Evolutionary conservation across 2,329 filamentous ascomycete genomes (phyloP).

Genomic region (Aureobasidium vineae): DNA sequence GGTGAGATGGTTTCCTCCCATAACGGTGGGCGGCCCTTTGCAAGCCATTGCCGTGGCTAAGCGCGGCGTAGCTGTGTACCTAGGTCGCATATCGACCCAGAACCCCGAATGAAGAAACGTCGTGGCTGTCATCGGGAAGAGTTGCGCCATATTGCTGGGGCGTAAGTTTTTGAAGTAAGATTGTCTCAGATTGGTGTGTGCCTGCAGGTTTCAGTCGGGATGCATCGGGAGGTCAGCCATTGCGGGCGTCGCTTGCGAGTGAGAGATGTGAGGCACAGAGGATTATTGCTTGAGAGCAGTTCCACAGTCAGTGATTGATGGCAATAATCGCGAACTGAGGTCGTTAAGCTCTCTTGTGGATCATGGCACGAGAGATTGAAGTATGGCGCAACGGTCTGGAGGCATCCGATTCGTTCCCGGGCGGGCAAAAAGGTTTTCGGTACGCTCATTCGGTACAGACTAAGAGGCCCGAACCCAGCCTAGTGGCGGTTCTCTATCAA

Average conservation of each 20-base stretch:
- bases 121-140: constrained; percentile 21
- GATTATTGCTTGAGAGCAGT: neutral
- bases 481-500: constrained; percentile 27
- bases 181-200: constrained; percentile 21
- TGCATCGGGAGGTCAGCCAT: constrained; percentile 17
- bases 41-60: constrained; percentile 19
- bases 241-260: neutral
- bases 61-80: neutral
- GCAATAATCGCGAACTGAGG: constrained; percentile 9
- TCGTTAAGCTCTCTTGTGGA: neutral
- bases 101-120: constrained; percentile 4
- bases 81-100: constrained; percentile 15
- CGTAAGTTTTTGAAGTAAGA: constrained; percentile 20
- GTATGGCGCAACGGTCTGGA: constrained; percentile 24
- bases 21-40: constrained; percentile 4
- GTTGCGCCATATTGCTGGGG: constrained; percentile 19
- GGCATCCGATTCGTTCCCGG: constrained; percentile 26
- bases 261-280: neutral
- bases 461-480: constrained; percentile 26
- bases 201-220: constrained; percentile 24
- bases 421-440: constrained; percentile 25
- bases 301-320: neutral
- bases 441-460: constrained; percentile 25
- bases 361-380: constrained; percentile 9
- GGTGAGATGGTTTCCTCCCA: neutral